Evolutionary conservation across 148 eudicot genomes (phyloP), one percentile per base, ranked within the genome.

Genomic region (Drosera capensis): DNA sequence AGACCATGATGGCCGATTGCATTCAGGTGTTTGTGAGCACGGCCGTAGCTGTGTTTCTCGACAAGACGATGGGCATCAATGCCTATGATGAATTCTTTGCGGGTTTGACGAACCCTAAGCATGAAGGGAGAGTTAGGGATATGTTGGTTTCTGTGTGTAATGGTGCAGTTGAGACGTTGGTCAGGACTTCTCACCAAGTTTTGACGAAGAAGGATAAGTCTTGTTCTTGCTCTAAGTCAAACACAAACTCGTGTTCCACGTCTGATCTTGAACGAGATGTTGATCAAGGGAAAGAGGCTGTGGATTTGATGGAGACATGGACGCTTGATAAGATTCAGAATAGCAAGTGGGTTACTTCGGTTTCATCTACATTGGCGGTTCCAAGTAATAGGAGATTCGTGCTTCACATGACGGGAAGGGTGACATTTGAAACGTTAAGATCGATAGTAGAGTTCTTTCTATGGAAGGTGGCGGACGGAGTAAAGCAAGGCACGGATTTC

Each of bases 131-230:
- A 24, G 56, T 79, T 49, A 61, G 51, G 23, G 94, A 87, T 11
- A 40, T 82, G 40, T 25, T 87, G 19, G 80, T 78, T 43, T 71
- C 78, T 9, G 54, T 82, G 42, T 79, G 82, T 54, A 82, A 74
- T 58, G 78, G 80, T 23, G 82, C 86, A 7, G 86, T 87, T 1
- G 90, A 87, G 48, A 87, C 94, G 5, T 65, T 87, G 8, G 69
- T 87, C 2, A 82, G 68, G 71, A 87, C 96, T 22, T 76, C 94
- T 52, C 94, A 82, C 49, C 69, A 70, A 45, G 94, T 82, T 25
- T 48, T 87, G 37, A 79, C 82, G 9, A 45, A 62, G 31, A 57
- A 77, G 29, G n/a, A n/a, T n/a, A n/a, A n/a, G n/a, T n/a, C n/a
- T n/a, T n/a, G n/a, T n/a, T n/a, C n/a, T n/a, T n/a, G n/a, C n/a